Evolutionary conservation across 768 basidiomycete genomes (phyloP), one percentile per base, ranked within the genome.

Genomic region (Hydnum rufescens): DNA sequence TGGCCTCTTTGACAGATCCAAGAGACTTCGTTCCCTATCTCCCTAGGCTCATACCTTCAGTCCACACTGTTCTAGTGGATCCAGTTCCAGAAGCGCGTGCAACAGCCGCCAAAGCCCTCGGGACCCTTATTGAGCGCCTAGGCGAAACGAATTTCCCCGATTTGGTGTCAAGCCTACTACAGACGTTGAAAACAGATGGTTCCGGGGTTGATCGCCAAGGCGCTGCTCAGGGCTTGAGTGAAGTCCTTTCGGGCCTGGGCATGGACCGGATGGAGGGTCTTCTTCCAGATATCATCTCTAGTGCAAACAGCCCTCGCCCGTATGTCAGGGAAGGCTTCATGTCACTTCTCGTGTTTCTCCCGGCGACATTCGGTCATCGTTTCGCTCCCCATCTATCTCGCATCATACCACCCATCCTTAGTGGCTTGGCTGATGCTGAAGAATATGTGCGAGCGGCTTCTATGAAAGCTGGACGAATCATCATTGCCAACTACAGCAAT

Each of bases 301-400:
- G 88, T 62, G 86, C 90, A 2, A 78, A 84, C 58, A 92, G 87
- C 46, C 82, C 88, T 1, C 72, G 87, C 5, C 74, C 90, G 25
- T 92, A 89, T 26, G 84, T 97, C 39, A 77, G 90, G 32, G 95
- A 97, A 71, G 95, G 95, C 5, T 97, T 96, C 71, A 97, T 99
- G 81, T 95, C 92, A 0, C 71, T 97, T 8, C 77, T 99, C 32
- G 89, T 97, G 18, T 97, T 82, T 68, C 68, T 97, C 2, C 93
- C 95, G 1, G 81, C 90, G 1, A 97, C 93, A 1, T 97, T 99
- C 61, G 95, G 95, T 4, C 80, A 83, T 53, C 81, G 92, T 42
- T 97, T 99, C 76, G 80, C 90, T 57, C 93, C 92, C 0, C 92
- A 97, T 67, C 70, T 99, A 5, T 84, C 88, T 4, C 85, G 88